Base-by-base conservation (phyloP, 306 rosid species). In the Sphenostylis stenocarpa region DNA sequence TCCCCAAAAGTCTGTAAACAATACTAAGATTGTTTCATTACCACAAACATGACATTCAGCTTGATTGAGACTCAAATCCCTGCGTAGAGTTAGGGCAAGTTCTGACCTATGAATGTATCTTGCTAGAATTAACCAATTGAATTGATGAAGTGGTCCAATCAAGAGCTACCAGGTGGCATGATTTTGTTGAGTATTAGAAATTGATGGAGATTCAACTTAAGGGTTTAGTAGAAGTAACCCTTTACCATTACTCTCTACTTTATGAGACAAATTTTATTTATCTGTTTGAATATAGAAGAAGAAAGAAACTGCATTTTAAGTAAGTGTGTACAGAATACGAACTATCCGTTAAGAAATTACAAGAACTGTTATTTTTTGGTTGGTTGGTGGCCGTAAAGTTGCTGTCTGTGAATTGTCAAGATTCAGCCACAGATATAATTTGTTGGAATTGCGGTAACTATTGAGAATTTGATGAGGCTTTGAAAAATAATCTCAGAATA, bases 11-110 rank as follows among this genome's bases (percentile, higher is more conserved):
- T 70, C 4, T 33, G 8, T 21, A 7, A 17, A n/a, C 7, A 23
- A 38, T 36, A 8, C 17, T 17, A 29, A 16, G 36, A 9, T 36
- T 1, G 51, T 15, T 69, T 47, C 24, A 8, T 68, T 7, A 4
- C 11, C 9, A 17, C 56, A 6, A 43, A 6, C 7, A 24, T 9
- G 33, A 21, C 4, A 7, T 8, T 24, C 17, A 43, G 45, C 5
- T 73, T 73, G 57, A 73, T 58, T 43, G 58, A 73, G 45, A 58
- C 58, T 73, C 17, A 73, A 26, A 73, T 13, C 43, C n/a, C n/a
- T n/a, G n/a, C 23, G 16, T 28, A 10, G 7, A 4, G 36, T 14
- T 15, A 36, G 16, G 52, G 33, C 51, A 34, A 13, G 4, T 28
- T 17, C 3, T 53, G n/a, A 36, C 64, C 38, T 39, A n/a, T n/a